These are phyloP conservation scores for Suhomyces kilbournensis DNA, from an alignment of 805 yeast genomes.

Conservation along the genomic window DNA sequence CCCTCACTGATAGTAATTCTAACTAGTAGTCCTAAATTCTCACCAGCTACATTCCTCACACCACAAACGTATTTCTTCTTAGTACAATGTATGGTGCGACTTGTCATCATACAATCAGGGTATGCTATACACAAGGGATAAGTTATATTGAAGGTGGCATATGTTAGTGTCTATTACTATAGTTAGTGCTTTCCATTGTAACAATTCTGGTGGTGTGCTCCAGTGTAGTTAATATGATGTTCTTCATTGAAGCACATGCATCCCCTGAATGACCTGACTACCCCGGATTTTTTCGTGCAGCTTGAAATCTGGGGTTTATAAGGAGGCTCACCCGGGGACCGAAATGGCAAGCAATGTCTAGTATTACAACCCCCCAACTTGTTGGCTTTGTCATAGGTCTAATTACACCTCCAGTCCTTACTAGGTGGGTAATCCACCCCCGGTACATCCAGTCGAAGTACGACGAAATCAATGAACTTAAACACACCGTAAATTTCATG, in stretches of 20 bases:
- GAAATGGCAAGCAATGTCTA: neutral
- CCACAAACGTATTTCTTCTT: too few species aligned
- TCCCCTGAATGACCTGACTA: neutral
- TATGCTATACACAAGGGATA: too few species aligned
- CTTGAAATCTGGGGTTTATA: neutral
- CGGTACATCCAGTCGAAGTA: constrained; percentile 18
- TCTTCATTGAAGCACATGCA: too few species aligned
- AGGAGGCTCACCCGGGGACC: neutral
- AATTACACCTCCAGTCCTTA: constrained; percentile 28
- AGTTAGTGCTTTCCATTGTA: neutral
- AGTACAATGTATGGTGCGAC: neutral
- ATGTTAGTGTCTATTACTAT: neutral
- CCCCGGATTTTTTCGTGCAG: neutral
- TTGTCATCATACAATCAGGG: neutral
- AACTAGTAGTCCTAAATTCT: too few species aligned
- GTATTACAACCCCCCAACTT: neutral
- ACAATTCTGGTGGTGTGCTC: too few species aligned
- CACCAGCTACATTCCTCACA: too few species aligned
- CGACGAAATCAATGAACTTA: constrained; percentile 30
- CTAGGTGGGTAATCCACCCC: constrained; percentile 27
- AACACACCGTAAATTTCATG: constrained; percentile 28
- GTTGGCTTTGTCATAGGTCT: constrained; percentile 29
- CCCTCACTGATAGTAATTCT: too few species aligned
- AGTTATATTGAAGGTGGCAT: too few species aligned
- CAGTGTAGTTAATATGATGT: too few species aligned